A percentile compares a stretch with the other conserved stretches of the same genome.
These are phyloP conservation scores for Xanthoconium stramineum DNA, from an alignment of 768 basidiomycete species.

Conservation along the genomic window DNA sequence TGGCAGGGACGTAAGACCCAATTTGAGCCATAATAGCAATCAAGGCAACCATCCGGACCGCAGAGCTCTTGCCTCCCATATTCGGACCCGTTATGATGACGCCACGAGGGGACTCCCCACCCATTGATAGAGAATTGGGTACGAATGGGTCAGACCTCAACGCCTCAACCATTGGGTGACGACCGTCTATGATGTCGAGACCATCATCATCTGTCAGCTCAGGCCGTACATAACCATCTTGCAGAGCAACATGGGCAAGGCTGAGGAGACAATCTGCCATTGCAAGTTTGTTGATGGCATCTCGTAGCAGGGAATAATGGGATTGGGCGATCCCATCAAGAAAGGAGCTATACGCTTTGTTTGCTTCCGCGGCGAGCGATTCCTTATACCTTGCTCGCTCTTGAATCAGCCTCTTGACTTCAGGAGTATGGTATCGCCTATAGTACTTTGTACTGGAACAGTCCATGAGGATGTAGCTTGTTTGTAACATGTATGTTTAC, in stretches of 20 bases:
- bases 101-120: slow-evolving; percentile 46
- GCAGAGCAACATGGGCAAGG: slow-evolving; percentile 74
- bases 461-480: not conserved
- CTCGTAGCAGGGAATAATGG: slow-evolving; percentile 68
- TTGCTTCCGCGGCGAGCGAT: slow-evolving; percentile 61
- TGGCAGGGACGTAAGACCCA: slow-evolving; percentile 90
- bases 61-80: slow-evolving; percentile 87
- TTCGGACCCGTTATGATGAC: slow-evolving; percentile 84
- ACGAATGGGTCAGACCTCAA: slow-evolving; percentile 79
- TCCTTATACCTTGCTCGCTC: slow-evolving; percentile 77
- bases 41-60: slow-evolving; percentile 74
- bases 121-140: slow-evolving; percentile 73
- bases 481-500: slow-evolving; percentile 30
- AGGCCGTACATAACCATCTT: slow-evolving; percentile 76
- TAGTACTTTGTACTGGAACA: slow-evolving; percentile 61
- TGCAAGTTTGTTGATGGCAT: slow-evolving; percentile 78
- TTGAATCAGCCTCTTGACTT: slow-evolving; percentile 54
- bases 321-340: slow-evolving; percentile 64
- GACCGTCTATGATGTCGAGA: slow-evolving; percentile 76
- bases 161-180: slow-evolving; percentile 92
- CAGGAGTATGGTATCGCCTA: slow-evolving; percentile 75
- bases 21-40: slow-evolving; percentile 79
- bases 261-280: slow-evolving; percentile 84
- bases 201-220: slow-evolving; percentile 62
- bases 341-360: slow-evolving; percentile 64